Conservation (phyloP, 345 rosid genomes). For the Salix suchowensis region DNA sequence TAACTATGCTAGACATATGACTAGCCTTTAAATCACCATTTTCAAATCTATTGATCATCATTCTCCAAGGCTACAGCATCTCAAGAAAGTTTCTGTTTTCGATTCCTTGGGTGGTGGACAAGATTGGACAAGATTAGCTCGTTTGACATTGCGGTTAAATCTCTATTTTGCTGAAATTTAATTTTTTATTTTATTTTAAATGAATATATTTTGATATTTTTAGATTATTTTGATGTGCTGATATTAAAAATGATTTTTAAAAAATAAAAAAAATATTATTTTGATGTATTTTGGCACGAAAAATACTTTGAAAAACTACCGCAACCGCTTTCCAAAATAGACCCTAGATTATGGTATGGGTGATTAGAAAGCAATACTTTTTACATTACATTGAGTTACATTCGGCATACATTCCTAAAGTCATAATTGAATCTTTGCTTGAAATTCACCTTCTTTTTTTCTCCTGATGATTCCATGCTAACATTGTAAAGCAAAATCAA, state of each 20-base stretch:
- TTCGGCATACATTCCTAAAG: neutral
- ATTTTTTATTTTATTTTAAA: no score
- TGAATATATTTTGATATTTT: no score
- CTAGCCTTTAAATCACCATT: no score
- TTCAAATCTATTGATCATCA: no score
- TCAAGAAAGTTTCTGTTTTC: neutral
- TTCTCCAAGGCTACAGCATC: neutral
- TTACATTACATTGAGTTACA: neutral
- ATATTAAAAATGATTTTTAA: no score
- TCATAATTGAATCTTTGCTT: conserved; percentile 12
- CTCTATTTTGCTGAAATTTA: no score
- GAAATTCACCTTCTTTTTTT: conserved; percentile 7
- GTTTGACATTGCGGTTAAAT: no score
- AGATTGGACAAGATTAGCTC: neutral
- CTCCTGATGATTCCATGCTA: neutral
- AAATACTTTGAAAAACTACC: no score
- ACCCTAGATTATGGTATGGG: neutral
- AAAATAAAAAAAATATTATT: no score
- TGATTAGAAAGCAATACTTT: neutral
- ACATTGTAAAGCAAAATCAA: neutral
- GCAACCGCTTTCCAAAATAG: fast-evolving
- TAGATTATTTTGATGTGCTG: no score
- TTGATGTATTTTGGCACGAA: no score
- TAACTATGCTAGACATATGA: fast-evolving
- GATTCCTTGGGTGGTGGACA: neutral